These are phyloP conservation scores for Perkinsus chesapeaki DNA, from an alignment of 169 alveolate species.

Conservation along the genomic window DNA sequence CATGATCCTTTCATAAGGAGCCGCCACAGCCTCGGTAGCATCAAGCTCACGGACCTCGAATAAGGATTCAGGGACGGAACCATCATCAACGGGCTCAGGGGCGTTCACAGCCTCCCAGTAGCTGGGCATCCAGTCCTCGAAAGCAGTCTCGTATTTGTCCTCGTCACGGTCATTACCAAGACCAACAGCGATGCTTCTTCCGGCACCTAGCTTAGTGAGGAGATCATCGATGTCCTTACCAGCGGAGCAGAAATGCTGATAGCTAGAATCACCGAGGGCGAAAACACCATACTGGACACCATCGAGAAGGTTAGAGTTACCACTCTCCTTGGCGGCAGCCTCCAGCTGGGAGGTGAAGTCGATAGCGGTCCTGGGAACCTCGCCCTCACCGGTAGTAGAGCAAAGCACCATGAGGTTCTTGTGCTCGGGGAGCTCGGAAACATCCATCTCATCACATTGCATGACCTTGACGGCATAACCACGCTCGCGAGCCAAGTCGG, in stretches of 20 bases:
- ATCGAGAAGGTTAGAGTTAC: neutral
- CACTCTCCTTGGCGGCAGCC: neutral
- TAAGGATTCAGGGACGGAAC: neutral
- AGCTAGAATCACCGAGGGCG: constrained; percentile 48
- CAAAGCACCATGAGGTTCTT: neutral
- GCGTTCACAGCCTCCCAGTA: constrained; percentile 25
- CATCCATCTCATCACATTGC: constrained; percentile 7
- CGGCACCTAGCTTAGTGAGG: constrained; percentile 41
- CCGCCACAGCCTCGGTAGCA: constrained; percentile 11
- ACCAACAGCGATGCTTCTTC: constrained; percentile 33
- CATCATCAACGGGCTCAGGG: constrained; percentile 29
- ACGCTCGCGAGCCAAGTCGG: neutral
- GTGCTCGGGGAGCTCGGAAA: neutral
- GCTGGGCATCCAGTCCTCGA: constrained; percentile 40
- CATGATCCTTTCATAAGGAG: constrained; percentile 25
- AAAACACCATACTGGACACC: constrained; percentile 16
- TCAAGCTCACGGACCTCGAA: constrained; percentile 13
- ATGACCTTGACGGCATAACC: neutral
- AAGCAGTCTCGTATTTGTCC: constrained; percentile 41
- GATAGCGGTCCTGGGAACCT: neutral
- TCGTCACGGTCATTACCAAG: constrained; percentile 43
- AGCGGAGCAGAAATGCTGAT: constrained; percentile 43
- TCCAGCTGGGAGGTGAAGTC: neutral
- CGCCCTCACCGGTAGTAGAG: constrained; percentile 10
- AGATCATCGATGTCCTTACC: constrained; percentile 41